These are phyloP conservation scores for Pseudogymnoascus sp. DNA, from an alignment of 2,329 filamentous ascomycete genomes.

Conservation along the genomic window DNA sequence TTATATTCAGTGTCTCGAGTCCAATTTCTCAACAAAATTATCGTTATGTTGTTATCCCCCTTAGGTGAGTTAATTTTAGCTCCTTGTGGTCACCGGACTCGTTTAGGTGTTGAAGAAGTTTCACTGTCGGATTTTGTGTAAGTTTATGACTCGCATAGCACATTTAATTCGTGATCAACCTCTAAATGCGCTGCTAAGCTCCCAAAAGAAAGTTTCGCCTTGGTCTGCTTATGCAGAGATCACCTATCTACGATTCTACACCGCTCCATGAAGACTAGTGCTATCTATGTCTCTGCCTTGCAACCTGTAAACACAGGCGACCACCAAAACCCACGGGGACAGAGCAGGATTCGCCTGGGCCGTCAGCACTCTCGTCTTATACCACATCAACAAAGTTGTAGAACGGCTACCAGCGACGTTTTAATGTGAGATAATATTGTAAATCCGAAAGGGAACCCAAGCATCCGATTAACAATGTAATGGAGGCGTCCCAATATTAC, in stretches of 20 bases:
- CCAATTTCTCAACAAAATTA: neutral
- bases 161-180: constrained; percentile 4
- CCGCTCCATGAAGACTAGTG: constrained; percentile 5
- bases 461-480: neutral
- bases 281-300: neutral
- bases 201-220: constrained; percentile 1
- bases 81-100: constrained; percentile 5
- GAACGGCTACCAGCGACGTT: neutral
- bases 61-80: constrained; percentile 3
- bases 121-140: constrained; percentile 3
- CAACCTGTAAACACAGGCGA: neutral
- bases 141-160: constrained; percentile 5
- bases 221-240: constrained; percentile 1
- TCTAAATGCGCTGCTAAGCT: neutral
- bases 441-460: neutral
- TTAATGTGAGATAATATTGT: neutral
- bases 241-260: neutral
- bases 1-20: neutral
- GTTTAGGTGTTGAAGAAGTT: constrained; percentile 5
- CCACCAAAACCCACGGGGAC: neutral
- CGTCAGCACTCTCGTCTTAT: neutral
- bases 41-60: constrained; percentile 1
- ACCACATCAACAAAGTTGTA: neutral
- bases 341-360: neutral
- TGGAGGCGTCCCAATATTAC: neutral